Evolutionary conservation across 2,329 filamentous ascomycete species (phyloP).

Genomic region (Fusarium tanahbumbuense): DNA sequence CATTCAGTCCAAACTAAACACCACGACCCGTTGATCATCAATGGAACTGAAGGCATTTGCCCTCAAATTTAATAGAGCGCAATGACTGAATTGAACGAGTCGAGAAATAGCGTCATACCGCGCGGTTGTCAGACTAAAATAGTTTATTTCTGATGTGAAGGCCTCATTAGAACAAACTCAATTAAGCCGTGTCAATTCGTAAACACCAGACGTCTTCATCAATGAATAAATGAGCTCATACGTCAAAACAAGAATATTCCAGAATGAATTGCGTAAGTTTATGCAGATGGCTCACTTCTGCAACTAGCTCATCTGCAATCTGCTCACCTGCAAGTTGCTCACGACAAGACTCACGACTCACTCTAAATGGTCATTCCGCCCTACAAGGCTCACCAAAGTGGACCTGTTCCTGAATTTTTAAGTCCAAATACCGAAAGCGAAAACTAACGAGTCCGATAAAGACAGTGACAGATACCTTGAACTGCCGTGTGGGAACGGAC

Average conservation of each 20-base stretch:
- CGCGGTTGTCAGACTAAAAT: background rate
- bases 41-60: background rate
- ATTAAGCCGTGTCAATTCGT: background rate
- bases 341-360: background rate
- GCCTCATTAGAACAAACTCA: background rate
- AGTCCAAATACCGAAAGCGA: background rate
- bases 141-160: background rate
- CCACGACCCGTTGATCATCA: background rate
- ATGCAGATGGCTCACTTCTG: background rate
- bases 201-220: no score
- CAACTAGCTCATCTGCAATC: background rate
- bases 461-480: background rate
- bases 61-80: background rate
- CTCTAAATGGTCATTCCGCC: conserved; percentile 2
- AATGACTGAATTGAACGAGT: background rate
- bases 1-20: background rate
- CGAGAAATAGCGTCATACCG: background rate
- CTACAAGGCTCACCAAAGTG: conserved; percentile 20
- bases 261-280: background rate
- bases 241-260: background rate
- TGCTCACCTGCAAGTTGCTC: background rate
- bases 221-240: background rate
- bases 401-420: conserved; percentile 8
- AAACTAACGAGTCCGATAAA: conserved; percentile 2
- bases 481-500: conserved; percentile 18